phyloP scores from a whole-genome alignment of 163 green algal genomes.

The Chlorella variabilis region DNA sequence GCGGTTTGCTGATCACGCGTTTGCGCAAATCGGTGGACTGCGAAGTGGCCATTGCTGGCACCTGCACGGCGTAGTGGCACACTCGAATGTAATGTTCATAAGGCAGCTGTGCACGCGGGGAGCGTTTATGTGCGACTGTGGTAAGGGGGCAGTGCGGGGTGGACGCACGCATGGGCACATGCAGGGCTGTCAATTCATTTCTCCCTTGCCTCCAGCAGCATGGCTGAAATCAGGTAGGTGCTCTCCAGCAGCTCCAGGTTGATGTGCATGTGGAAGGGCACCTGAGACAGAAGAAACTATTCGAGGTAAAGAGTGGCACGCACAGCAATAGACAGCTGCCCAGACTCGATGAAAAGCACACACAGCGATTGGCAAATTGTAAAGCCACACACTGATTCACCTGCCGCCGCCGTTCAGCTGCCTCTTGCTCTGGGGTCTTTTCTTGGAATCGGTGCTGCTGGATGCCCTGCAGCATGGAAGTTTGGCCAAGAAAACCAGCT shows the following conservation, averaged over 20 bases:
- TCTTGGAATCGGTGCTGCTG: slow-evolving; percentile 74
- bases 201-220: slow-evolving; percentile 95
- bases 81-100: too few species aligned
- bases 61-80: background rate
- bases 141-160: too few species aligned
- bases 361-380: too few species aligned
- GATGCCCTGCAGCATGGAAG: slow-evolving; percentile 44
- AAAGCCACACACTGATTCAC: too few species aligned
- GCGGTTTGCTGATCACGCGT: slow-evolving; percentile 32
- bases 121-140: too few species aligned
- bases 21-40: slow-evolving; percentile 43
- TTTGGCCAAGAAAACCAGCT: too few species aligned
- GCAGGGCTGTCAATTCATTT: too few species aligned
- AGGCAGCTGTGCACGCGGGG: too few species aligned
- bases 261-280: slow-evolving; percentile 99
- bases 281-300: slow-evolving; percentile 45
- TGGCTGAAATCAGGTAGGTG: slow-evolving; percentile 94
- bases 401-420: slow-evolving; percentile 93
- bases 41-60: slow-evolving; percentile 42
- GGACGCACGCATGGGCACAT: too few species aligned
- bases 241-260: slow-evolving; percentile 98
- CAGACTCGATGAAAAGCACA: too few species aligned
- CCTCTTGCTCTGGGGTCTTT: slow-evolving; percentile 96
- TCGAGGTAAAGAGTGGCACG: too few species aligned
- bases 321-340: too few species aligned